Base-by-base conservation (phyloP, 2,329 filamentous ascomycete genomes). In the Fusarium anguioides region DNA sequence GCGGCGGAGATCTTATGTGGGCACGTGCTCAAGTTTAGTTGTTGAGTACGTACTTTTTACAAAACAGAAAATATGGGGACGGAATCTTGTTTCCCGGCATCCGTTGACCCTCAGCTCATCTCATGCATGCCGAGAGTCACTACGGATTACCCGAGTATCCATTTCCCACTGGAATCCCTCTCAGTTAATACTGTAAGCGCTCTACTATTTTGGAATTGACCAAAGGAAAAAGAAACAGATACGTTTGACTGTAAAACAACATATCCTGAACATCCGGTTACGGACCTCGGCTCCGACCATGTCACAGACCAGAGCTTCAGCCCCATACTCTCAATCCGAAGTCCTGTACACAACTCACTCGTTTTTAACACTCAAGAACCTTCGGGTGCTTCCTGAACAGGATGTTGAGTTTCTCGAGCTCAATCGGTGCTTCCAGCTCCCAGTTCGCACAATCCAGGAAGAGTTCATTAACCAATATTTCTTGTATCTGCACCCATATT, bases 401-500 rank as follows among this genome's bases (percentile, higher is more conserved):
- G 57, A 61, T 56, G 40, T 56, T 2, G 47, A 56, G 2, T 61
- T 62, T 5, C 36, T 61, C 1, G 26, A 41, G 7, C 24, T 41
- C 6, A 62, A 27, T 5, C 21, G 59, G 11, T 61, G 59, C 18
- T 62, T 61, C 3, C 59, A 61, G 5, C 24, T 61, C 2, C 59
- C 59, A 2, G 36, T 31, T 6, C 47, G n/a, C 0, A 23, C 35
- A 0, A 20, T 61, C 0, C 59, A 61, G 6, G 59, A 61, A 12
- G 59, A 61, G 18, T 61, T 61, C 12, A 47, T 62, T 17, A 47
- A 62, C 18, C 59, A 61, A 10, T 61, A 61, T 2, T 61, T 61
- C n/a, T 10, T 62, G 2, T 69, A 69, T 12, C 12, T 69, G 6
- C 66, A 69, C 17, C 61, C 66, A 0, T 69, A 65, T 39, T 66